Percentiles rank a stretch among this genome's conserved stretches.
Evolutionary conservation across 768 basidiomycete species (phyloP).

Genomic region (Auricularia cornea): DNA sequence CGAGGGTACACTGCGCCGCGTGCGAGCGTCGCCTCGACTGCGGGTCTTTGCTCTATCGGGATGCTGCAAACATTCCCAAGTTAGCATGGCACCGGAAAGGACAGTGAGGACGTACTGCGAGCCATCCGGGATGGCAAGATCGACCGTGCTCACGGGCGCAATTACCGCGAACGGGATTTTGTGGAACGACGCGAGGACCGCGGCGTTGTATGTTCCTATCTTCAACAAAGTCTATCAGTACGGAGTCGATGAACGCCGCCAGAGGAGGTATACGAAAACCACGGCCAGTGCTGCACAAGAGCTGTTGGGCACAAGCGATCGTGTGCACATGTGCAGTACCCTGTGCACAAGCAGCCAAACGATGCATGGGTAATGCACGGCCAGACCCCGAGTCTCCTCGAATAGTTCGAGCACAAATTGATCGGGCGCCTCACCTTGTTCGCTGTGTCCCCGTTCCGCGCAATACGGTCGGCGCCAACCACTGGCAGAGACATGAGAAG

Average conservation of each 20-base stretch:
- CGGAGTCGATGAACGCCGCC: too few species aligned
- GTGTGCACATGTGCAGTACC: too few species aligned
- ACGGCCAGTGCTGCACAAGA: too few species aligned
- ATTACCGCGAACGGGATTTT: constrained; percentile 88
- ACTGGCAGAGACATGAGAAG: constrained; percentile 31
- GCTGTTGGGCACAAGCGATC: too few species aligned
- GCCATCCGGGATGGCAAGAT: constrained; percentile 69
- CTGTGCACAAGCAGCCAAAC: too few species aligned
- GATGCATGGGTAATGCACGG: too few species aligned
- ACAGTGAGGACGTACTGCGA: constrained; percentile 34
- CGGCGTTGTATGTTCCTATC: constrained; percentile 95
- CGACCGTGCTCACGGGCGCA: constrained; percentile 87
- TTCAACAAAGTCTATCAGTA: too few species aligned
- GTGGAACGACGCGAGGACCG: constrained; percentile 82
- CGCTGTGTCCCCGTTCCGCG: constrained; percentile 91
- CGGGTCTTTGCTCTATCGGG: constrained; percentile 87
- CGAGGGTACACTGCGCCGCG: constrained; percentile 69
- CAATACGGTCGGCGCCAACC: constrained; percentile 85
- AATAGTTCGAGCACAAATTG: not conserved
- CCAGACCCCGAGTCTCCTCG: too few species aligned
- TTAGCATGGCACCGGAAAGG: constrained; percentile 2
- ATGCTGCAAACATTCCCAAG: constrained; percentile 43
- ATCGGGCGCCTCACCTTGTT: constrained; percentile 64
- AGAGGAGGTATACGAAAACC: too few species aligned
- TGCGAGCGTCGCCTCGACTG: constrained; percentile 80